Base-by-base conservation (phyloP, 164 flowering plant species). In the Paratinospora sagittata region DNA sequence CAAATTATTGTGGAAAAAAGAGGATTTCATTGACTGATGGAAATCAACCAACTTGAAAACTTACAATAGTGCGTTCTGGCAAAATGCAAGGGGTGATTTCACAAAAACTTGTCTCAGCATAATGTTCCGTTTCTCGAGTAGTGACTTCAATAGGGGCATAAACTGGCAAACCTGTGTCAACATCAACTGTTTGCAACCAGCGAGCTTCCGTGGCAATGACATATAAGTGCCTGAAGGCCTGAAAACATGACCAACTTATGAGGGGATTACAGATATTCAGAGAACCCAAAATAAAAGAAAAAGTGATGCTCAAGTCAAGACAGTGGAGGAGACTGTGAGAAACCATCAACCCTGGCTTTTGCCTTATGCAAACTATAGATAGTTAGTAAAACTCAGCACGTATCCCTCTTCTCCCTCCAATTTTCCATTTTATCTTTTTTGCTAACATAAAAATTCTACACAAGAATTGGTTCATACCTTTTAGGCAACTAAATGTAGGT, bases 201-300 rank as follows among this genome's bases (percentile, higher is more conserved):
- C 98, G 96, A 78, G 94, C 87, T 79, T 95, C 98, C 6, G 93
- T 84, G 43, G 97, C 96, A 78, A 95, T 91, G 72, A 92, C 97
- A 76, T 95, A 92, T 65, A 95, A 78, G 81, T 95, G 98, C 79
- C 98, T 84, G 81, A 89, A 90, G 68, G 97, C 98, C 97, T 93
- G 84, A 67, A 76, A 80, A 63, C 21, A 61, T 33, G 58, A 33
- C 41, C 30, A n/a, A 10, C 23, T 3, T 33, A 61, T 24, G 30
- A 8, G 30, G 63, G 14, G 34, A 30, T 24, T 61, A 33, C 14
- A 30, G 36, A 19, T 16, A 17, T 16, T 16, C 10, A 30, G 37
- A 33, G 27, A 36, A 41, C 23, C 19, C 1, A 27, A 73, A 45
- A 52, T 1, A 27, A 33, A 65, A 27, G 55, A 61, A 33, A 58